Evolutionary conservation across 306 rosid genomes (phyloP), one percentile per base, ranked within the genome.

Genomic region (Lagenaria siceraria): DNA sequence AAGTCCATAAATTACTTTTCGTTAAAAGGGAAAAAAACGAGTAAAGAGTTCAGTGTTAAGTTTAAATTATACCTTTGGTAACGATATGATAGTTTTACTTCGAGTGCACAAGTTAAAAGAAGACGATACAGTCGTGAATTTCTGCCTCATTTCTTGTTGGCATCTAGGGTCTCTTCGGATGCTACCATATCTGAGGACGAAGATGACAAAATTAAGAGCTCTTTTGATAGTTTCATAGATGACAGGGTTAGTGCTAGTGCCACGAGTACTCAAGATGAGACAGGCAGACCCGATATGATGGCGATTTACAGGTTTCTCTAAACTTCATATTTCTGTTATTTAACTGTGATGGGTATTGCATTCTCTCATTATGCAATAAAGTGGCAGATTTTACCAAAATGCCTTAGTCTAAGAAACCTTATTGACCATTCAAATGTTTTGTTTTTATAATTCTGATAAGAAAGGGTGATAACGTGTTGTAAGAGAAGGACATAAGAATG

Each of bases 211-310:
- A 87, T 87, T 24, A 81, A 72, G 76, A 29, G 85, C 81, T 89
- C 97, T 46, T 36, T 65, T 68, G 92, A 90, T 82, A 90, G 96
- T 85, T 94, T 94, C 90, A 94, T 94, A 84, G 98, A 94, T 88
- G 98, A 94, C 86, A 78, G 90, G 80, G 84, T 82, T 76, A 87
- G 81, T 84, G 81, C 80, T 80, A 85, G 93, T 31, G 84, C 81
- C n/a, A 70, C 64, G 7, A 74, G 74, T 78, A 87, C 87, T 82
- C 97, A 86, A 72, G 85, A 91, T 72, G 90, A 82, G 81, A 82
- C 83, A 71, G 76, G 90, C 56, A 80, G 87, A 83, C 36, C 72
- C 71, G 97, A 94, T 86, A 94, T 92, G 96, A 94, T 92, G 95
- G 89, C 95, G 72, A 84, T 92, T 78, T 94, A 92, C 95, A 92